phyloP scores from a whole-genome alignment of 805 yeast genomes.

The Metschnikowia sp. region DNA sequence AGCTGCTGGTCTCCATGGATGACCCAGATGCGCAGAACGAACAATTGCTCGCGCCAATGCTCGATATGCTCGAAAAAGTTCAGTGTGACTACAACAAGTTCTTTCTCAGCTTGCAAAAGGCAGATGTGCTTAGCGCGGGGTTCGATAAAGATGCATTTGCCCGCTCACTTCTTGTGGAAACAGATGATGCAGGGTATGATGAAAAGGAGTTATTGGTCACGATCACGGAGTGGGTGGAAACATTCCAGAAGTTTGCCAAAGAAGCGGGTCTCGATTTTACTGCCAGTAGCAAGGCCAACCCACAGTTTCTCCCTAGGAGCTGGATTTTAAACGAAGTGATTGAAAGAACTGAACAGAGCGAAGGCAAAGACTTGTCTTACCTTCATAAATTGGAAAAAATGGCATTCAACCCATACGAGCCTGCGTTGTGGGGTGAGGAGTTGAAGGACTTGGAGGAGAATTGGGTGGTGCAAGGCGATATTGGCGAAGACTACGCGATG shows the following conservation, averaged over 20 bases:
- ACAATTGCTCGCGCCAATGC: constrained; percentile 53
- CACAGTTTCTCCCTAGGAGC: constrained; percentile 76
- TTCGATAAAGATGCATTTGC: constrained; percentile 17
- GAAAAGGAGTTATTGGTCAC: constrained; percentile 40
- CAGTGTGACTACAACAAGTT: constrained; percentile 79
- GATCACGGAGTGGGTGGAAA: constrained; percentile 50
- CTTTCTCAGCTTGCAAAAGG: constrained; percentile 59
- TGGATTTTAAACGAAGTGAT: constrained; percentile 88
- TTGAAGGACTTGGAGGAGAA: constrained; percentile 53
- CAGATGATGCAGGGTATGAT: constrained; percentile 19
- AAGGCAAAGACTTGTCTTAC: constrained; percentile 44
- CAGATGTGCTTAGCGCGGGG: constrained; percentile 26
- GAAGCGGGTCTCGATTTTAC: constrained; percentile 34
- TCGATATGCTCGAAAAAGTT: constrained; percentile 57
- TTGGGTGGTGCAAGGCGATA: constrained; percentile 52
- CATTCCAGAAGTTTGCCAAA: constrained; percentile 43
- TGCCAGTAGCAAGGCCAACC: constrained; percentile 55
- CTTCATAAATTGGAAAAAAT: constrained; percentile 63
- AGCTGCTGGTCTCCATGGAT: constrained; percentile 28
- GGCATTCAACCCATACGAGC: constrained; percentile 74
- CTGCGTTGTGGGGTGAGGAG: constrained; percentile 62
- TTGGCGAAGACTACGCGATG: constrained; percentile 54
- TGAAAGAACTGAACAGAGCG: constrained; percentile 48
- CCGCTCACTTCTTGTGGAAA: constrained; percentile 20
- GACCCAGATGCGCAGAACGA: constrained; percentile 40